A percentile compares a stretch with the other conserved stretches of the same genome.
Conservation (phyloP, 2,329 filamentous ascomycete genomes). For the Monilinia fructigena region DNA sequence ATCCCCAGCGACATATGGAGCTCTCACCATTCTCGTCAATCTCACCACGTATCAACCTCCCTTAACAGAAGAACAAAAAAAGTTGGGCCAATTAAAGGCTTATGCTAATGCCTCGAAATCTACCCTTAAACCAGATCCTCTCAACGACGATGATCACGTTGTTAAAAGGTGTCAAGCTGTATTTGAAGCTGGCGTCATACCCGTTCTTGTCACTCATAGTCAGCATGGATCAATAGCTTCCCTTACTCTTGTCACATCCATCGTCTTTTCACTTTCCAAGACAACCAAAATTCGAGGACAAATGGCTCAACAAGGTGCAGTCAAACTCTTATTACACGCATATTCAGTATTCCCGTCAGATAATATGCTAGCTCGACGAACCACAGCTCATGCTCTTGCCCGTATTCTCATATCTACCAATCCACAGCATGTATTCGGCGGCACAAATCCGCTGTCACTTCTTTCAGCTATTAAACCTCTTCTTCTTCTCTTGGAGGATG, state of each 20-base stretch:
- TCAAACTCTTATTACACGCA: slow-evolving; percentile 76
- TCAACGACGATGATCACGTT: slow-evolving; percentile 76
- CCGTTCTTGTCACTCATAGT: slow-evolving; percentile 72
- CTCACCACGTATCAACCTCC: slow-evolving; percentile 76
- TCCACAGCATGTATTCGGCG: slow-evolving; percentile 78
- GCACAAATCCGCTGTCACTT: slow-evolving; percentile 69
- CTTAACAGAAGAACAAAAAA: slow-evolving; percentile 86
- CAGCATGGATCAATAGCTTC: slow-evolving; percentile 71
- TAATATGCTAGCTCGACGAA: slow-evolving; percentile 50
- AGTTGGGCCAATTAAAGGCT: slow-evolving; percentile 86
- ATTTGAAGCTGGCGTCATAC: slow-evolving; percentile 74
- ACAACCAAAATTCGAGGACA: slow-evolving; percentile 71
- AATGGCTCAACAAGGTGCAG: slow-evolving; percentile 89
- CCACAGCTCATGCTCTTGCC: slow-evolving; percentile 76
- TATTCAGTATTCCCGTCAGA: slow-evolving; percentile 60
- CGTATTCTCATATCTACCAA: slow-evolving; percentile 85
- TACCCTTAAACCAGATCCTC: slow-evolving; percentile 57
- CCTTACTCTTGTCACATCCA: slow-evolving; percentile 69
- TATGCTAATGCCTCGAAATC: slow-evolving; percentile 85
- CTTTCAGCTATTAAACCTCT: slow-evolving; percentile 82
- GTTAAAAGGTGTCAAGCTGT: slow-evolving; percentile 71
- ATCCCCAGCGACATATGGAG: slow-evolving; percentile 77
- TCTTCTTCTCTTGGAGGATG: slow-evolving; percentile 67
- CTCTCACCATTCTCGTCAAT: slow-evolving; percentile 81
- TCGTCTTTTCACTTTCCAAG: slow-evolving; percentile 74